Base-by-base conservation (phyloP, 1,284 basidiomycete species). In the Microbotryum lychnidis-dioicae region DNA sequence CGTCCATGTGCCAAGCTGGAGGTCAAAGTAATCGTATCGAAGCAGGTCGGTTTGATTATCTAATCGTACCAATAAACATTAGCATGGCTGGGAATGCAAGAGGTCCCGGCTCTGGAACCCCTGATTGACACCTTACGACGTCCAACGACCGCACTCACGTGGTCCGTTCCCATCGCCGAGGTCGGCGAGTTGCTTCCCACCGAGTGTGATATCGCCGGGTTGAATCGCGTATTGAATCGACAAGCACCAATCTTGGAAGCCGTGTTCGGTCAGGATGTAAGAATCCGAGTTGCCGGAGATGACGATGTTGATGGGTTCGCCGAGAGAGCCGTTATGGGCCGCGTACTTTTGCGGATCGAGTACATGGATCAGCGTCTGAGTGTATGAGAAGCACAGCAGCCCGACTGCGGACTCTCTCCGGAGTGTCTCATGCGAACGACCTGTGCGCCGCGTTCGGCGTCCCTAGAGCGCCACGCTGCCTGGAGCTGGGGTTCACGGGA, bases 241-340 rank as follows among this genome's bases (percentile, higher is more conserved):
- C 25, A 42, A 54, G 47, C 20, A 56, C 58, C 56, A 64, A 56
- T 63, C 49, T 29, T 54, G 54, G 31, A 51, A 74, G 65, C 82
- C 75, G 10, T 78, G 76, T 69, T 87, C 83, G 18, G 82, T 80
- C 49, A 96, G 79, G 1, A 96, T 85, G 4, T 76, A 78, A 1
- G 79, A 68, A 70, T 92, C 88, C 2, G 91, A 94, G 50, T 85
- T 79, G 27, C 81, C 87, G n/a, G 87, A 86, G 37, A 97, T 77
- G 72, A 97, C 90, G 59, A 83, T 80, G 69, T 97, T 97, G 60
- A 97, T 76, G 4, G 92, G 93, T 76, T 97, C 93, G 48, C 89
- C 88, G 58, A 88, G 82, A 27, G 27, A 5, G 9, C 89, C 88
- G 55, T 37, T 55, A 4, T 59, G 55, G 57, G 58, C 59, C 10